Base-by-base conservation (phyloP, 2,329 filamentous ascomycete genomes). In the Cladosporium cucumerinum region DNA sequence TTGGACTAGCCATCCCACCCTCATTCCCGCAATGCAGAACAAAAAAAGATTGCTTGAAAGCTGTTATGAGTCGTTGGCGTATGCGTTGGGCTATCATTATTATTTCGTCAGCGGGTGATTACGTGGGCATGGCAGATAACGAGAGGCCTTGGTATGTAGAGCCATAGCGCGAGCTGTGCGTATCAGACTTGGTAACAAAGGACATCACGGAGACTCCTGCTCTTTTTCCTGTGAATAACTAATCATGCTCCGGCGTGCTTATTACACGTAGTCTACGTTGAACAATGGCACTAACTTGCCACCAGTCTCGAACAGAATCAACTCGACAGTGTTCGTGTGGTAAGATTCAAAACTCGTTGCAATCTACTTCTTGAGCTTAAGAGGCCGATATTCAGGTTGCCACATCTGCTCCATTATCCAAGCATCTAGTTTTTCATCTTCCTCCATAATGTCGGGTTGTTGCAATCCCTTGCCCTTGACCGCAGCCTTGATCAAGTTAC, bases 401-500 rank as follows among this genome's bases (percentile, higher is more conserved):
- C 90, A 93, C 90, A 93, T 93, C 80, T 93, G 90, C 78, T 87
- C 88, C 28, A 82, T 76, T 66, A 93, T 87, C 90, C 90, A 93
- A 65, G 85, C 84, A 64, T 90, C 87, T 34, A 92, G 71, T 4
- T 36, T 16, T 8, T 54, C 46, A 3, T 86, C 84, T 0, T 72
- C 79, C 1, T 86, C 80, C 0, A 91, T 91, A 52, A 96, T 93
- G 0, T 78, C 83, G 65, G 86, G 73, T 69, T 88, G 83, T 64
- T 86, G 85, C 0, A 88, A 87, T 21, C 93, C 77, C 0, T 84
- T 87, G 66, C 95, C 91, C 64, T 87, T 80, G 0, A 91, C 81
- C 0, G 92, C 90, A 8, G 87, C 84, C 70, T 83, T 84, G 67
- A 96, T 91, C 11, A 96, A 91, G 14, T 85, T 87, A 57, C 85